Conservation (phyloP, 2,329 filamentous ascomycete species). For the Diaporthe citrichinensis region DNA sequence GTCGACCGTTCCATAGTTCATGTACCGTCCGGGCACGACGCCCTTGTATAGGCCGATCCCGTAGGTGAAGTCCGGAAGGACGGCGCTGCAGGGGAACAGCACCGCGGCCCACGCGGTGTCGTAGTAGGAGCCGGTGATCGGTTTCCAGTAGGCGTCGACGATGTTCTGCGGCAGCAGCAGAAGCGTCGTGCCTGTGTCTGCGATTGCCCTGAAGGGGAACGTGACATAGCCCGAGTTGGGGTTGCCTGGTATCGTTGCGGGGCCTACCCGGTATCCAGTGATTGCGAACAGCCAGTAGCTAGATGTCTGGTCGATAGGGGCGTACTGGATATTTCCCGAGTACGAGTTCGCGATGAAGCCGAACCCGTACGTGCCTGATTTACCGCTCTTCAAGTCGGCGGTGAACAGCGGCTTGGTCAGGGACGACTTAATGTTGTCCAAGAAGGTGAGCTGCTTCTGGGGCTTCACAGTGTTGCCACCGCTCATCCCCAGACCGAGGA, state of each 20-base stretch:
- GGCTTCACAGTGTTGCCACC: slow-evolving; percentile 50
- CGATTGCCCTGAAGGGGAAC: slow-evolving; percentile 52
- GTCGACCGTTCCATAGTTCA: slow-evolving; percentile 51
- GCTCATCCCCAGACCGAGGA: slow-evolving; percentile 50
- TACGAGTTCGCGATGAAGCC: slow-evolving; percentile 68
- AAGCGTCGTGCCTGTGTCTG: slow-evolving; percentile 60
- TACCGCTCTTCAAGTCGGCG: slow-evolving; percentile 54
- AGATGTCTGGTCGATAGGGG: slow-evolving; percentile 60
- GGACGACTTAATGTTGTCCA: slow-evolving; percentile 52
- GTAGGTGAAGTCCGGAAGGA: slow-evolving; percentile 53
- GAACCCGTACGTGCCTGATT: slow-evolving; percentile 66
- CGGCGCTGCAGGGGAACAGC: slow-evolving; percentile 53
- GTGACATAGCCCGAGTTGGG: slow-evolving; percentile 40
- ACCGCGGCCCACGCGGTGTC: slow-evolving; percentile 52
- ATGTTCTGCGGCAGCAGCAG: slow-evolving; percentile 53
- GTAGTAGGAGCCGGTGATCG: slow-evolving; percentile 54
- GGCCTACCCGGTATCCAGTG: slow-evolving; percentile 60
- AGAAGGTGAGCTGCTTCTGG: slow-evolving; percentile 49
- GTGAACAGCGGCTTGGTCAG: slow-evolving; percentile 67
- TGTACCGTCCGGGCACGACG: slow-evolving; percentile 53
- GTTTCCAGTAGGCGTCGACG: slow-evolving; percentile 56
- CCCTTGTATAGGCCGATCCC: slow-evolving; percentile 52
- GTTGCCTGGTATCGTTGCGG: neutral
- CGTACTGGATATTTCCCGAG: slow-evolving; percentile 67
- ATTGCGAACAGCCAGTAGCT: slow-evolving; percentile 72